Evolutionary conservation across 1,284 basidiomycete genomes (phyloP).

Genomic region (Naganishia cerealis): DNA sequence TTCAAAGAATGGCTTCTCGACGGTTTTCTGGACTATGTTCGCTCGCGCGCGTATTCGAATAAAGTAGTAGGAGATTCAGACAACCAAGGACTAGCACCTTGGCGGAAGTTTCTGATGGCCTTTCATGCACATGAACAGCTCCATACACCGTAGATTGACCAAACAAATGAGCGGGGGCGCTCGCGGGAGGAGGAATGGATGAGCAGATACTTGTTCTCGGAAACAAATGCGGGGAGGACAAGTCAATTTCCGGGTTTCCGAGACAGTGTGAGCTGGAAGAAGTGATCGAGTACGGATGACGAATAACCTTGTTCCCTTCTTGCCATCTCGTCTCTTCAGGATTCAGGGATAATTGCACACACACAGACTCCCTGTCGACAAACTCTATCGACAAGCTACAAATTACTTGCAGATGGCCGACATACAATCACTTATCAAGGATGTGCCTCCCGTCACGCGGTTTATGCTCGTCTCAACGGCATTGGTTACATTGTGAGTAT

Average conservation of each 20-base stretch:
- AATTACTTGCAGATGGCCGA: slow-evolving; percentile 28
- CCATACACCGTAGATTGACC: no score
- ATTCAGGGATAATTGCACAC: not conserved
- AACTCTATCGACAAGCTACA: not conserved
- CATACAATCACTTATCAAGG: slow-evolving; percentile 25
- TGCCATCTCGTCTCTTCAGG: not conserved
- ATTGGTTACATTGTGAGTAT: slow-evolving; percentile 62
- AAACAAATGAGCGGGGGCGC: no score
- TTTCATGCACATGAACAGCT: not conserved
- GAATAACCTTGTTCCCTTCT: slow-evolving; percentile 1
- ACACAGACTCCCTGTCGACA: not conserved
- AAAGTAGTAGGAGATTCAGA: not conserved
- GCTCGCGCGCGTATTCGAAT: not conserved
- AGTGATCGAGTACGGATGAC: not conserved
- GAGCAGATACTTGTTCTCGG: no score
- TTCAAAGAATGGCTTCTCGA: no score
- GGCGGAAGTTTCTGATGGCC: no score
- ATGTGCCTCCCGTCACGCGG: slow-evolving; percentile 36
- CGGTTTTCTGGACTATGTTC: not conserved
- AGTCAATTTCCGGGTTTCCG: no score
- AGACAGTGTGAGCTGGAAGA: not conserved
- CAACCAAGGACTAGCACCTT: not conserved
- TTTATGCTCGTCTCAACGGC: slow-evolving; percentile 62
- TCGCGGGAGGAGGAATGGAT: no score
- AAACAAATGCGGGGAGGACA: no score